These are phyloP conservation scores for Cryptococcus floricola DNA, from an alignment of 1,284 basidiomycete species.

Conservation along the genomic window DNA sequence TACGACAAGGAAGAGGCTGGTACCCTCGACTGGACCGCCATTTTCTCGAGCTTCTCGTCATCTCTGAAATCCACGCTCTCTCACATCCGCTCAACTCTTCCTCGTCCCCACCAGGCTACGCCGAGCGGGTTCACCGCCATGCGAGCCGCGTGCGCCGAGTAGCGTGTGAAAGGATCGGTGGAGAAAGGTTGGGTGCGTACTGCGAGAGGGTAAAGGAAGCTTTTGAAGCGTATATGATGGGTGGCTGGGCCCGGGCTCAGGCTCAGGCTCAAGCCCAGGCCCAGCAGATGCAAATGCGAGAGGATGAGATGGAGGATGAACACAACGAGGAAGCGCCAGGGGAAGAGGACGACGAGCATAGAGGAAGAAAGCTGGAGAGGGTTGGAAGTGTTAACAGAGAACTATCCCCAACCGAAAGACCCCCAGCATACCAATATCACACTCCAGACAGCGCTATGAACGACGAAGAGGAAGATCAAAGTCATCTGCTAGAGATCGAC, in stretches of 20 bases:
- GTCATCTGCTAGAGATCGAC: not conserved
- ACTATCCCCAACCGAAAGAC: not conserved
- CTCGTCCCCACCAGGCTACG: conserved; percentile 13
- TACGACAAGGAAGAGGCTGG: conserved; percentile 43
- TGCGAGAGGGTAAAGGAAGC: conserved; percentile 44
- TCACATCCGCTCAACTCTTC: conserved; percentile 27
- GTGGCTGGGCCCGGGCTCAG: conserved; percentile 16
- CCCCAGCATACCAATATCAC: not conserved
- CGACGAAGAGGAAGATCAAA: not conserved
- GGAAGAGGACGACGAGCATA: conserved; percentile 9
- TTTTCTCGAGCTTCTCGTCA: conserved; percentile 44
- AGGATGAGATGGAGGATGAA: conserved; percentile 3
- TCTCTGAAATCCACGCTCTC: conserved; percentile 41
- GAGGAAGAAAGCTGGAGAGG: conserved; percentile 4
- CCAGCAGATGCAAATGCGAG: not conserved
- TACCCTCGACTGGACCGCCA: conserved; percentile 42
- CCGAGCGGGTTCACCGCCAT: conserved; percentile 38
- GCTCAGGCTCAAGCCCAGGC: conserved; percentile 5
- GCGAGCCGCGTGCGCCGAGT: conserved; percentile 40
- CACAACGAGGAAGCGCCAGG: conserved; percentile 1
- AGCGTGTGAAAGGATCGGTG: conserved; percentile 41
- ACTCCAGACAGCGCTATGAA: not conserved
- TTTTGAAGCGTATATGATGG: conserved; percentile 41
- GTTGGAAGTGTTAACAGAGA: conserved; percentile 4
- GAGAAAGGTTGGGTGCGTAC: conserved; percentile 44